Base-by-base conservation (phyloP, 495 filamentous ascomycete genomes). In the Penicillium coprophilum region DNA sequence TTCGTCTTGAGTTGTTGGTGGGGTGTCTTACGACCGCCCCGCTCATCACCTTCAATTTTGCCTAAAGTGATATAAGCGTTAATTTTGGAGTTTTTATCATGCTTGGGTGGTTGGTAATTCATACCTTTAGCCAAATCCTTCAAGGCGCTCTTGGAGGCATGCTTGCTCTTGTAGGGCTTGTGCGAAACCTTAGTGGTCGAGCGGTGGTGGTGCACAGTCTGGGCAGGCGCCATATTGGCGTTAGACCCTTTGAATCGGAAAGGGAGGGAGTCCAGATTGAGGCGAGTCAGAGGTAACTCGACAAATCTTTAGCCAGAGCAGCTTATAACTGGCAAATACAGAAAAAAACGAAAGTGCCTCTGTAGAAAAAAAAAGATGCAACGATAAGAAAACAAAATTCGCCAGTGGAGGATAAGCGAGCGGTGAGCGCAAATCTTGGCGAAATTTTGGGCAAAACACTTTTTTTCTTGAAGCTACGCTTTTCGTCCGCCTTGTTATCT, bases 1-100 rank as follows among this genome's bases (percentile, higher is more conserved):
- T 96, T 98, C 34, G 92, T 96, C 90, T 96, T 95, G 69, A 96
- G 81, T 75, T 96, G 90, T 68, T 97, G 95, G 71, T 97, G 91
- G 56, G 88, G 88, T 40, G 92, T 96, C 73, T 90, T 95, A 56
- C 93, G 86, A 57, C 76, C 77, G 36, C 85, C 82, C 67, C 76
- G 73, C 74, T 87, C 61, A 69, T 72, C 65, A 55, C 58, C 56
- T 68, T 87, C 83, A 40, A 88, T 72, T 69, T 88, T 89, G 63
- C 87, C 83, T 87, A 54, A 5, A 39, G 12, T 13, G 17, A 8
- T 56, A 49, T 67, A 10, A 41, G 8, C 28, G 10, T 38, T 57
- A 17, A 4, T 49, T 24, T 41, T 67, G 50, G 74, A 90, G 89
- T 91, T 76, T 96, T 96, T 9, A 46, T 19, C 3, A 17, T 9